Conservation (phyloP, 139 green algal genomes). For the Mesostigma viride region DNA sequence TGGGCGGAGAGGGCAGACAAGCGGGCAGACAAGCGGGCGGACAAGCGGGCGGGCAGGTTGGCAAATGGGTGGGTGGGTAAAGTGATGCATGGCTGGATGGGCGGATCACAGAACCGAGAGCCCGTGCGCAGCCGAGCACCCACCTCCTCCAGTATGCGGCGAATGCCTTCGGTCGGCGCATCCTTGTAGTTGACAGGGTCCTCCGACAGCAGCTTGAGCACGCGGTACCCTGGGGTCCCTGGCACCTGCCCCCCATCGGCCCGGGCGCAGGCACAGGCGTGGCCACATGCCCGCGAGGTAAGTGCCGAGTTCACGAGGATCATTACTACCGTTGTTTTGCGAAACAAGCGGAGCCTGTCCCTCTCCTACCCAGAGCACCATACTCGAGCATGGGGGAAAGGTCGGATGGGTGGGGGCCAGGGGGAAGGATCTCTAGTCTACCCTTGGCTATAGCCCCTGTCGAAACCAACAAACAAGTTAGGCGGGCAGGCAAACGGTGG, state of each 20-base stretch:
- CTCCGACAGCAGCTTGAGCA: constrained; percentile 81
- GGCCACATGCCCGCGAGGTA: neutral
- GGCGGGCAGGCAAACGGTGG: too few relatives aligned
- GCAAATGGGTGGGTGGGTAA: too few relatives aligned
- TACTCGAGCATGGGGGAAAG: neutral
- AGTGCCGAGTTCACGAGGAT: neutral
- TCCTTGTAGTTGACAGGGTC: constrained; percentile 88
- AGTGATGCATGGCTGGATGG: too few relatives aligned
- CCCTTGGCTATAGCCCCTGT: too few relatives aligned
- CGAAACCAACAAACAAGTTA: too few relatives aligned
- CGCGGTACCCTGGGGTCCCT: constrained; percentile 3
- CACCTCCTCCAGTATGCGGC: constrained; percentile 68
- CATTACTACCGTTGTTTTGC: neutral
- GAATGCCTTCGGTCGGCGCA: constrained; percentile 86
- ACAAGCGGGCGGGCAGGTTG: too few relatives aligned
- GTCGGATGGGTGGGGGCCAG: neutral
- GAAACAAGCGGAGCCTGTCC: too few relatives aligned
- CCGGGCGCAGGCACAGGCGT: neutral
- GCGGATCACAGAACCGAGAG: too few relatives aligned
- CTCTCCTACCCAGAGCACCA: too few relatives aligned
- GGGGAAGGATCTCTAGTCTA: neutral
- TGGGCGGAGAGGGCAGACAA: too few relatives aligned
- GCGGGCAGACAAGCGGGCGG: too few relatives aligned
- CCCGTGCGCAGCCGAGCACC: neutral
- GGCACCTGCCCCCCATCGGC: neutral